Conservation (phyloP, 805 yeast species). For the Sugiyamaella americana region DNA sequence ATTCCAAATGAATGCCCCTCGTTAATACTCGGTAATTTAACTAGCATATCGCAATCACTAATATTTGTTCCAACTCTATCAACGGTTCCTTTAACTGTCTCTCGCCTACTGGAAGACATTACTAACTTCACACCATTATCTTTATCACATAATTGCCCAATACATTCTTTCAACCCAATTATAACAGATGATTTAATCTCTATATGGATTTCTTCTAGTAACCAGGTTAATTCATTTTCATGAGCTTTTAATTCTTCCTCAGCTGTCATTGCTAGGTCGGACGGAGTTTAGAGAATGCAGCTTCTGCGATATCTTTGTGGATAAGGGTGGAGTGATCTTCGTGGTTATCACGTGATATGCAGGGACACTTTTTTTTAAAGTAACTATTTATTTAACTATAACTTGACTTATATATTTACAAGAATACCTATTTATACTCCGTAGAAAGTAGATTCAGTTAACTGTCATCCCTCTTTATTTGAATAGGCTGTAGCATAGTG, state of each 20-base stretch:
- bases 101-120: slow-evolving; percentile 20
- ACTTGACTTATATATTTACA: too few species aligned
- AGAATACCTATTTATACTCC: too few species aligned
- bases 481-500: too few species aligned
- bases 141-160: slow-evolving; percentile 12
- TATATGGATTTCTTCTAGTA: slow-evolving; percentile 14
- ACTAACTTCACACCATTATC: slow-evolving; percentile 20
- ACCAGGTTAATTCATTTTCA: slow-evolving; percentile 18
- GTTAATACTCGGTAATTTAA: slow-evolving; percentile 14
- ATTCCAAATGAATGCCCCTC: slow-evolving; percentile 13
- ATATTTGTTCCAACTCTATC: slow-evolving; percentile 17
- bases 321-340: too few species aligned
- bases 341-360: too few species aligned
- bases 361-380: too few species aligned
- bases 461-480: too few species aligned
- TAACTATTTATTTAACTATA: too few species aligned
- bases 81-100: slow-evolving; percentile 22
- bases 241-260: slow-evolving; percentile 1
- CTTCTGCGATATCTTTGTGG: too few species aligned
- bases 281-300: too few species aligned
- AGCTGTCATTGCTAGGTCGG: too few species aligned
- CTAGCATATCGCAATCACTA: slow-evolving; percentile 14
- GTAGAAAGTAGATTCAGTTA: too few species aligned
- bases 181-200: slow-evolving; percentile 13
- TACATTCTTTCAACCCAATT: slow-evolving; percentile 19